Evolutionary conservation across 75 land plant genomes (phyloP).

Genomic region (Cunninghamia lanceolata): DNA sequence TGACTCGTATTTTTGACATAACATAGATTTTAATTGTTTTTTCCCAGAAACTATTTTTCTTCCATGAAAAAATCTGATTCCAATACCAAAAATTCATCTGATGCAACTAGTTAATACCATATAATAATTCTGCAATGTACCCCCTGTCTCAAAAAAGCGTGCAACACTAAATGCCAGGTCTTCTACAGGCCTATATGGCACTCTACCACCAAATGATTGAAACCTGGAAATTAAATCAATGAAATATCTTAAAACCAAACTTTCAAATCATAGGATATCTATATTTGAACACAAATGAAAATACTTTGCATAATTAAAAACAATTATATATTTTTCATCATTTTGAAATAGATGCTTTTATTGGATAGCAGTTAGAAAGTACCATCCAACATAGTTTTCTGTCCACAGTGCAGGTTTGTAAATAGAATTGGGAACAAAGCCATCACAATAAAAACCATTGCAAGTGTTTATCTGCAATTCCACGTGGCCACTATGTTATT

Average conservation of each 20-base stretch:
- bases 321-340: neutral
- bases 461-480: conserved; percentile 70
- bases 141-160: conserved; percentile 76
- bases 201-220: conserved; percentile 60
- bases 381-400: conserved; percentile 89
- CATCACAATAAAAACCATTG: conserved; percentile 87
- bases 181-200: conserved; percentile 75
- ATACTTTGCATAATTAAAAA: neutral
- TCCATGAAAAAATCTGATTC: neutral
- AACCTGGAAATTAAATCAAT: conserved; percentile 47
- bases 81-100: neutral
- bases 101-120: conserved; percentile 50
- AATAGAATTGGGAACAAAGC: conserved; percentile 57
- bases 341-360: neutral
- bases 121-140: conserved; percentile 87
- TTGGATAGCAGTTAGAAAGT: conserved; percentile 12
- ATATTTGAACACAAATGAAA: neutral
- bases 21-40: neutral
- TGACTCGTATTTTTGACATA: neutral
- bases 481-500: conserved; percentile 13
- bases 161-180: conserved; percentile 87
- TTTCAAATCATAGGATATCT: neutral
- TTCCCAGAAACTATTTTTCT: neutral
- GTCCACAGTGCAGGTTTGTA: conserved; percentile 76
- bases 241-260: neutral